phyloP scores from a whole-genome alignment of 108 stramenopile genomes.

The Stephanodiscus minutulus region DNA sequence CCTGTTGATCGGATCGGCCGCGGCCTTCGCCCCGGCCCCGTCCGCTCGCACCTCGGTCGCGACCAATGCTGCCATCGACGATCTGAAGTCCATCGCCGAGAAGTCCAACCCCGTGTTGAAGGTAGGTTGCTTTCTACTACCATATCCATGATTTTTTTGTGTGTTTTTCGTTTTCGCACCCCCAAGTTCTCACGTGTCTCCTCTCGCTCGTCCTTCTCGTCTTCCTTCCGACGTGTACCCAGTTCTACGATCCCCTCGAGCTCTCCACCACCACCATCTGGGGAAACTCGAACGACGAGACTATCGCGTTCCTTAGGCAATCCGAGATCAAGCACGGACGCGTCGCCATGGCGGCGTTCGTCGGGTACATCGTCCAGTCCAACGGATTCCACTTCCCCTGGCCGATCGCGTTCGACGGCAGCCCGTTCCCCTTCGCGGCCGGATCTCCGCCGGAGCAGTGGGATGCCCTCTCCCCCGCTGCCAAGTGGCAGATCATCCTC shows the following conservation, averaged over 20 bases:
- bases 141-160: too few species aligned
- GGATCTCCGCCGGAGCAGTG: slow-evolving; percentile 75
- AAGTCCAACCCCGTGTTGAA: slow-evolving; percentile 78
- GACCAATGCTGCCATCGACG: slow-evolving; percentile 52
- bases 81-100: slow-evolving; percentile 66
- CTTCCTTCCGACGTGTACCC: slow-evolving; percentile 1
- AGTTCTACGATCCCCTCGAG: slow-evolving; percentile 81
- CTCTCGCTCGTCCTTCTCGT: slow-evolving; percentile 14
- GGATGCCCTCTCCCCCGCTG: slow-evolving; percentile 78
- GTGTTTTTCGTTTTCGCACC: background rate
- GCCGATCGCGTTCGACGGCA: slow-evolving; percentile 49
- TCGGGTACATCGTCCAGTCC: slow-evolving; percentile 77
- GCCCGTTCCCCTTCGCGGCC: slow-evolving; percentile 55
- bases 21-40: slow-evolving; percentile 77
- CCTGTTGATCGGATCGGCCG: slow-evolving; percentile 67
- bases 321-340: slow-evolving; percentile 88
- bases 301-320: slow-evolving; percentile 75
- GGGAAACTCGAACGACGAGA: slow-evolving; percentile 64
- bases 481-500: slow-evolving; percentile 89
- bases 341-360: slow-evolving; percentile 74
- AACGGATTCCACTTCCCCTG: slow-evolving; percentile 74
- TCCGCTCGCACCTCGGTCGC: slow-evolving; percentile 40
- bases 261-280: slow-evolving; percentile 71
- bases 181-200: background rate
- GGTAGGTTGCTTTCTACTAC: slow-evolving; percentile 27